Evolutionary conservation across 2,329 filamentous ascomycete genomes (phyloP).

Genomic region (Emericellopsis atlantica): DNA sequence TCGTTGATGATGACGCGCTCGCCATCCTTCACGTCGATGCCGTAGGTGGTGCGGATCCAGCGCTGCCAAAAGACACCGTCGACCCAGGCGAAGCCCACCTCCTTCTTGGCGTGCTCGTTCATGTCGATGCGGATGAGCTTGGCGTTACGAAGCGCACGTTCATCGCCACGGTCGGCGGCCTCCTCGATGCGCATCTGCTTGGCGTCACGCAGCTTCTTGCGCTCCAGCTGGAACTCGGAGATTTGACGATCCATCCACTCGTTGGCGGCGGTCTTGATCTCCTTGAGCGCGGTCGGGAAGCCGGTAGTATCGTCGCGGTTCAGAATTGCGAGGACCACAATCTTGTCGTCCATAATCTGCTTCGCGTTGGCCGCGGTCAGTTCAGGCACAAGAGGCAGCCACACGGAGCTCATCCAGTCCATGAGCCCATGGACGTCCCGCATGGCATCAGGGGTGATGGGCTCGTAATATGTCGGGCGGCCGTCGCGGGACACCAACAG

Average conservation of each 20-base stretch:
- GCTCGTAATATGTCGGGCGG: constrained; percentile 79
- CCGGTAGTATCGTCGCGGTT: constrained; percentile 68
- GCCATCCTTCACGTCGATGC: constrained; percentile 75
- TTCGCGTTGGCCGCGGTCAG: constrained; percentile 81
- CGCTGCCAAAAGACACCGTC: constrained; percentile 96
- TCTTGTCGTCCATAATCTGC: constrained; percentile 89
- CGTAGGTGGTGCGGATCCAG: constrained; percentile 92
- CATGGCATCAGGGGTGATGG: constrained; percentile 82
- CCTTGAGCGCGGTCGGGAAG: constrained; percentile 65
- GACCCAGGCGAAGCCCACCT: constrained; percentile 93
- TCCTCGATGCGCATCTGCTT: constrained; percentile 96
- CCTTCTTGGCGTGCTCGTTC: constrained; percentile 73
- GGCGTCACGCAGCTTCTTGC: constrained; percentile 83
- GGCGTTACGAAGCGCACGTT: constrained; percentile 72
- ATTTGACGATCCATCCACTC: constrained; percentile 99
- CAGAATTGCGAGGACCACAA: constrained; percentile 86
- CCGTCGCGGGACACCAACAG: constrained; percentile 82
- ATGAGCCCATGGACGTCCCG: constrained; percentile 69
- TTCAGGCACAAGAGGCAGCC: constrained; percentile 92
- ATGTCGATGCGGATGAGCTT: constrained; percentile 90
- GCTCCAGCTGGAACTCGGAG: constrained; percentile 80
- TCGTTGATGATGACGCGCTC: constrained; percentile 95
- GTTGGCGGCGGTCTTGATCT: constrained; percentile 88
- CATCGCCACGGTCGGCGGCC: constrained; percentile 83
- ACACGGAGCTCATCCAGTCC: constrained; percentile 90